Percentiles rank a stretch among this genome's conserved stretches.
These are phyloP conservation scores for Epichloe festucae DNA, from an alignment of 2,329 filamentous ascomycete genomes.

Conservation along the genomic window DNA sequence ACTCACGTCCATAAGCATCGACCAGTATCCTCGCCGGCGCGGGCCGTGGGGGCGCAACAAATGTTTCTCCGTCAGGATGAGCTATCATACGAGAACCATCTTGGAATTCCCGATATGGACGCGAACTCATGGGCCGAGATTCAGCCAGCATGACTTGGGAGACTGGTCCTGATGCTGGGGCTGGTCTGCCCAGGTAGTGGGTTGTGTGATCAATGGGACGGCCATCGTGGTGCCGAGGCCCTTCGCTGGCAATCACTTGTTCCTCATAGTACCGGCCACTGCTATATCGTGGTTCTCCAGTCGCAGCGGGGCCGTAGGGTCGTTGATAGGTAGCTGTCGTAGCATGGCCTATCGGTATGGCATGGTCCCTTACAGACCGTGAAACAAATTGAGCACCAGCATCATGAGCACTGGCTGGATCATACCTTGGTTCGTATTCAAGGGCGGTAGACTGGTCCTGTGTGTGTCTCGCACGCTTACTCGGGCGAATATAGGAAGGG, in stretches of 20 bases:
- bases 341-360: constrained; percentile 8
- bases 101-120: constrained; percentile 31
- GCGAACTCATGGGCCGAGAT: constrained; percentile 26
- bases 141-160: constrained; percentile 30
- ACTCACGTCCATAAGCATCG: constrained; percentile 74
- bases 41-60: constrained; percentile 38
- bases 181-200: constrained; percentile 24
- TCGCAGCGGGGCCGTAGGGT: constrained; percentile 13
- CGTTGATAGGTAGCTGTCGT: constrained; percentile 3
- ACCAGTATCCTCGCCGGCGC: constrained; percentile 58
- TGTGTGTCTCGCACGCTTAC: constrained; percentile 41
- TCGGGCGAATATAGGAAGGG: constrained; percentile 38
- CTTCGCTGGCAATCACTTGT: constrained; percentile 15
- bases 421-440: constrained; percentile 27
- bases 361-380: constrained; percentile 17
- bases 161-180: constrained; percentile 25
- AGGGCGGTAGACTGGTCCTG: constrained; percentile 24
- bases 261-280: constrained; percentile 21
- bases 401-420: constrained; percentile 23
- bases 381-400: constrained; percentile 22
- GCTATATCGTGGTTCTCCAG: constrained; percentile 18
- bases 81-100: constrained; percentile 32
- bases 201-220: constrained; percentile 20
- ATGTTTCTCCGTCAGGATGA: constrained; percentile 35
- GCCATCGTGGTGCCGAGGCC: constrained; percentile 21